Evolutionary conservation across 108 stramenopile species (phyloP).

Genomic region (Mediolabrus comicus): DNA sequence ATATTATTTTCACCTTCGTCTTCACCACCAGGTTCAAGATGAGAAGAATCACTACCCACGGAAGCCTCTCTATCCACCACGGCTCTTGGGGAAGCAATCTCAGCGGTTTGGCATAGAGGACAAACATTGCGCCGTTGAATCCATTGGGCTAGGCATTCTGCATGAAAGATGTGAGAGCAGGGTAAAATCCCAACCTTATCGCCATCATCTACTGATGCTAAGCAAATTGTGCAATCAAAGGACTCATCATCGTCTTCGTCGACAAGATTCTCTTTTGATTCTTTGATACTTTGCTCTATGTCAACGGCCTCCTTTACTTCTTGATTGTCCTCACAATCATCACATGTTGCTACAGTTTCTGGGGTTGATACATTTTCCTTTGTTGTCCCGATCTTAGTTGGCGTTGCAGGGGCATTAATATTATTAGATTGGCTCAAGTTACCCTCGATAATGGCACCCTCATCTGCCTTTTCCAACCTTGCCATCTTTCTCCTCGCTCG

Average conservation of each 20-base stretch:
- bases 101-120: constrained; percentile 63
- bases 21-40: neutral
- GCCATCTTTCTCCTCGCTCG: constrained; percentile 2
- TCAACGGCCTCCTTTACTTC: neutral
- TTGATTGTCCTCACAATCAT: neutral
- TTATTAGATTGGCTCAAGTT: neutral
- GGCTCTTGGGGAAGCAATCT: constrained; percentile 53
- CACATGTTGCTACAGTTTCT: constrained; percentile 26
- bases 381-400: constrained; percentile 5
- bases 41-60: too few species aligned
- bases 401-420: neutral
- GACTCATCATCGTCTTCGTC: constrained; percentile 22
- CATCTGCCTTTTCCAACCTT: neutral
- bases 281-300: neutral
- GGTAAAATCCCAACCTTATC: constrained; percentile 59
- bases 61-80: constrained; percentile 2
- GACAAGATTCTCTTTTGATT: neutral
- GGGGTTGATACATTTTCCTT: constrained; percentile 18
- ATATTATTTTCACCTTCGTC: neutral
- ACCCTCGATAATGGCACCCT: neutral
- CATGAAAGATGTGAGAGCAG: constrained; percentile 68
- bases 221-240: constrained; percentile 65
- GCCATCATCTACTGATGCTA: constrained; percentile 55
- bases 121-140: constrained; percentile 65
- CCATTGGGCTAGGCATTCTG: constrained; percentile 68